phyloP scores from a whole-genome alignment of 2,329 filamentous ascomycete species.

The Ceratocystiopsis sp. region DNA sequence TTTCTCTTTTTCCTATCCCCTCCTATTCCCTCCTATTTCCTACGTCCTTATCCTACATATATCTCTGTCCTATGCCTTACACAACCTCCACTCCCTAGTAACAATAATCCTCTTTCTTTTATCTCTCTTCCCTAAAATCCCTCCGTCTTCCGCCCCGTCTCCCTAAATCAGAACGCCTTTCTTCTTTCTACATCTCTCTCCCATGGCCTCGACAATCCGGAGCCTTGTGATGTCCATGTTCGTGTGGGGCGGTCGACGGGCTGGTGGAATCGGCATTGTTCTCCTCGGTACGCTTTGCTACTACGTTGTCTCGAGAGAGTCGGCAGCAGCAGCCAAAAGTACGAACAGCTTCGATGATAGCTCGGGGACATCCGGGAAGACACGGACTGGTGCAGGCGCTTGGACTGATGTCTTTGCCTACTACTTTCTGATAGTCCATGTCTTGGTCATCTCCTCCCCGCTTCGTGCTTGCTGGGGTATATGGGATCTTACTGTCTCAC shows the following conservation, averaged over 20 bases:
- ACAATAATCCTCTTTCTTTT: too few relatives aligned
- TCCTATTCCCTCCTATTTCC: too few relatives aligned
- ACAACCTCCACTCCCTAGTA: too few relatives aligned
- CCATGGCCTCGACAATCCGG: not conserved
- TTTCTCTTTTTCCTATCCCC: too few relatives aligned
- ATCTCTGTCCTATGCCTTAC: too few relatives aligned
- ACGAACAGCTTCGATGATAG: conserved; percentile 25
- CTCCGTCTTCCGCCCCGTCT: too few relatives aligned
- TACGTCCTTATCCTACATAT: too few relatives aligned
- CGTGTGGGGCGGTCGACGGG: conserved; percentile 34
- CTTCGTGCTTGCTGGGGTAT: conserved; percentile 44
- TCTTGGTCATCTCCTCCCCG: conserved; percentile 46
- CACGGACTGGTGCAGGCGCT: conserved; percentile 26
- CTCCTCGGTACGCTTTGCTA: conserved; percentile 30
- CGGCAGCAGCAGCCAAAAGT: conserved; percentile 14
- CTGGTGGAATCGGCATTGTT: conserved; percentile 38
- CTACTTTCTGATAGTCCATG: conserved; percentile 48
- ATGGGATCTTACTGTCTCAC: conserved; percentile 34
- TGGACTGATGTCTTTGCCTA: conserved; percentile 41
- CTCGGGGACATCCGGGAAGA: conserved; percentile 18
- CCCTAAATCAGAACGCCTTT: too few relatives aligned
- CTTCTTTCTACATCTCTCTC: not conserved
- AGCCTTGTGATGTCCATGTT: conserved; percentile 30
- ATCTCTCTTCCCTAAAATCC: too few relatives aligned
- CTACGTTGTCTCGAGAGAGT: conserved; percentile 36